A percentile compares a stretch with the other conserved stretches of the same genome.
These are phyloP conservation scores for Cercospora zeina DNA, from an alignment of 2,329 filamentous ascomycete genomes.

Conservation along the genomic window DNA sequence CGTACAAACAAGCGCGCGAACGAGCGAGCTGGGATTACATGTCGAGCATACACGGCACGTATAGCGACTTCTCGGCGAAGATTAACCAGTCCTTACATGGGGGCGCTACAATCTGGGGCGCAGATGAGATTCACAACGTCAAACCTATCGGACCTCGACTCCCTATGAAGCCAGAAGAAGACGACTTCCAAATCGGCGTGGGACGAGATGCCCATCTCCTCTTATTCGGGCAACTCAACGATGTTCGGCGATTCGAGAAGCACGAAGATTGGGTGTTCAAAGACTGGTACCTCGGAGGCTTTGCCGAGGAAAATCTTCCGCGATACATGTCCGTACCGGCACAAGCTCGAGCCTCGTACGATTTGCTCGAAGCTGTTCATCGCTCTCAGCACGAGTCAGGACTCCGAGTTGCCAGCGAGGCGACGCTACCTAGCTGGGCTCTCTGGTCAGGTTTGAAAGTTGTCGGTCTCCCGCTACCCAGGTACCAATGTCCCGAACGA, in stretches of 20 bases:
- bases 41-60: conserved; percentile 52
- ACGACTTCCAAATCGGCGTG: conserved; percentile 70
- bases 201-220: conserved; percentile 71
- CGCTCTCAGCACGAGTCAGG: conserved; percentile 34
- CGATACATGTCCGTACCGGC: conserved; percentile 65
- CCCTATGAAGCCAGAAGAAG: conserved; percentile 55
- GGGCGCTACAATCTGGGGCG: conserved; percentile 66
- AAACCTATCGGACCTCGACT: conserved; percentile 58
- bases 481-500: conserved; percentile 37
- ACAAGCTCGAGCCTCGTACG: conserved; percentile 66
- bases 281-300: conserved; percentile 41
- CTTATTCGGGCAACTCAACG: conserved; percentile 67
- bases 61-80: conserved; percentile 8
- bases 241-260: conserved; percentile 53
- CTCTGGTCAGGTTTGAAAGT: conserved; percentile 74
- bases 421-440: conserved; percentile 76
- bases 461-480: conserved; percentile 50
- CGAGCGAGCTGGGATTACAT: conserved; percentile 70
- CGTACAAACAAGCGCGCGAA: conserved; percentile 69
- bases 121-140: conserved; percentile 51
- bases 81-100: conserved; percentile 50
- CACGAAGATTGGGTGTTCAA: conserved; percentile 39
- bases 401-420: conserved; percentile 64
- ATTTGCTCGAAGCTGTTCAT: conserved; percentile 16
- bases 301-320: conserved; percentile 45